phyloP scores from a whole-genome alignment of 352 stramenopile species.

The Phytophthora citrophthora region DNA sequence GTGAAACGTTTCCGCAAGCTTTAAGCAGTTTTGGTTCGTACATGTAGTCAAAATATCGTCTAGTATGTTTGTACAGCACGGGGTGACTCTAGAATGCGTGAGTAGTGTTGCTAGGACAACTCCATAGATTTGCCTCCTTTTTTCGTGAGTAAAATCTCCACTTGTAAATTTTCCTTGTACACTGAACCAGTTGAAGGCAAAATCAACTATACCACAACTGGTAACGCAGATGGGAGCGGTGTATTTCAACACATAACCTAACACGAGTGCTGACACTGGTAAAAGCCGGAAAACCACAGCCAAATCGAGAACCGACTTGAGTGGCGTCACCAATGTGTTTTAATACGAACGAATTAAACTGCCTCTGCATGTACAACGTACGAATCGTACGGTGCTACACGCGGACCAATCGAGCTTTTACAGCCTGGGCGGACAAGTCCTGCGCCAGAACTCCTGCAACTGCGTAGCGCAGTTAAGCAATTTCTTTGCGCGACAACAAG shows the following conservation, averaged over 20 bases:
- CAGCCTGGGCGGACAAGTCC: conserved; percentile 17
- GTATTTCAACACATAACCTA: too few species aligned
- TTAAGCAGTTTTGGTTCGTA: conserved; percentile 17
- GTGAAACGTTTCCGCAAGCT: conserved; percentile 30
- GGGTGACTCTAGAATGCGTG: not conserved
- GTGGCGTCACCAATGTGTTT: too few species aligned
- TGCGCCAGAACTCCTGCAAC: not conserved
- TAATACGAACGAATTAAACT: too few species aligned
- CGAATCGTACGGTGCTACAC: too few species aligned
- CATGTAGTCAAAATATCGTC: conserved; percentile 25
- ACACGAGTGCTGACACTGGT: too few species aligned
- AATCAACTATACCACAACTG: too few species aligned
- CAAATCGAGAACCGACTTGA: too few species aligned
- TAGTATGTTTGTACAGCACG: conserved; percentile 21
- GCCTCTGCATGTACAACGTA: too few species aligned
- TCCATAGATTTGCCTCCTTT: conserved; percentile 12
- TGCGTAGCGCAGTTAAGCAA: conserved; percentile 6
- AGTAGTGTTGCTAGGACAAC: not conserved
- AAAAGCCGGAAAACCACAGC: too few species aligned
- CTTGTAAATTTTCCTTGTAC: not conserved
- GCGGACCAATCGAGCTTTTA: not conserved
- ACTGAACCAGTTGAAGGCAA: too few species aligned
- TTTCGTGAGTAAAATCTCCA: not conserved
- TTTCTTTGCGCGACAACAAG: conserved; percentile 6
- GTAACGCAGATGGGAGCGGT: too few species aligned